Percentiles rank a stretch among this genome's conserved stretches.
phyloP scores from a whole-genome alignment of 345 rosid genomes.

The Arabidopsis suecica region DNA sequence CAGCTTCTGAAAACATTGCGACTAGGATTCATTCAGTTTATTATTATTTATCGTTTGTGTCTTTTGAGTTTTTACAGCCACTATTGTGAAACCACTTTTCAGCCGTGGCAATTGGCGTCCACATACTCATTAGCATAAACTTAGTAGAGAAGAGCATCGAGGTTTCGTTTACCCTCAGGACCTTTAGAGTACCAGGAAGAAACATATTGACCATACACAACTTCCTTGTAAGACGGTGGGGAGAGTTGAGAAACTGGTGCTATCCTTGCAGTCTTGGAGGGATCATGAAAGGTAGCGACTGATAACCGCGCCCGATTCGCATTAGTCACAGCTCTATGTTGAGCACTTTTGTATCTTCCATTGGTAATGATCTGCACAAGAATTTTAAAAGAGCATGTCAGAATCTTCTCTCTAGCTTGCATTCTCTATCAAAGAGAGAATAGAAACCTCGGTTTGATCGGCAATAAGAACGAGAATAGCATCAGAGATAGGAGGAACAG shows the following conservation, averaged over 20 bases:
- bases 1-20: neutral
- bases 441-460: conserved; percentile 81
- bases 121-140: neutral
- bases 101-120: neutral
- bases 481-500: conserved; percentile 61
- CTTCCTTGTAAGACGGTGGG: conserved; percentile 54
- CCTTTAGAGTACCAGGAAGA: conserved; percentile 87
- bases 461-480: conserved; percentile 77
- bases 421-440: neutral
- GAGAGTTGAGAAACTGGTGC: conserved; percentile 61
- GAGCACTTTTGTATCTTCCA: conserved; percentile 72
- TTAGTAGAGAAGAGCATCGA: conserved; percentile 59
- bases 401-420: conserved; percentile 8
- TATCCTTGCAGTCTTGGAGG: conserved; percentile 62
- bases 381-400: neutral
- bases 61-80: neutral
- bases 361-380: conserved; percentile 72
- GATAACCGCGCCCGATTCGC: conserved; percentile 65
- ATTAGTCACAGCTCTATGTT: conserved; percentile 79
- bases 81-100: neutral
- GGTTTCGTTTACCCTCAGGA: conserved; percentile 79
- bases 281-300: conserved; percentile 88
- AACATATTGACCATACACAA: conserved; percentile 66
- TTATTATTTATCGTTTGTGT: neutral
- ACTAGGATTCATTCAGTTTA: neutral